These are phyloP conservation scores for Amauroascus verrucosus DNA, from an alignment of 2,329 filamentous ascomycete genomes.

Conservation along the genomic window DNA sequence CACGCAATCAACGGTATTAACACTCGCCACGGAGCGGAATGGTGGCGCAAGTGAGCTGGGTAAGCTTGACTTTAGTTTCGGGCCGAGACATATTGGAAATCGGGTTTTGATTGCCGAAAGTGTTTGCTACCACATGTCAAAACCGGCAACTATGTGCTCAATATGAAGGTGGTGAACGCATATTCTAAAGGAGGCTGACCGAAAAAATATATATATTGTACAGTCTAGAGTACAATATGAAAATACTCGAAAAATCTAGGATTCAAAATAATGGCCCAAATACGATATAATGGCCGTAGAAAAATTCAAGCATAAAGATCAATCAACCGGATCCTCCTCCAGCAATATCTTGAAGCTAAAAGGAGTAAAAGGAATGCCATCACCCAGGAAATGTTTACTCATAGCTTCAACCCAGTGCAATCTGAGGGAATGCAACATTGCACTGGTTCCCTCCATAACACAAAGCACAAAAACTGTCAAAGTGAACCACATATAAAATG, in stretches of 20 bases:
- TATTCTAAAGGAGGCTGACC: background rate
- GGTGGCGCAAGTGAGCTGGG: background rate
- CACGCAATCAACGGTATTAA: no score
- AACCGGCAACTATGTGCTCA: background rate
- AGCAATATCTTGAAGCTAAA: conserved; percentile 78
- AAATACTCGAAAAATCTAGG: background rate
- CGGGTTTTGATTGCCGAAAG: background rate
- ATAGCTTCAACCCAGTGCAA: conserved; percentile 96
- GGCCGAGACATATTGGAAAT: background rate
- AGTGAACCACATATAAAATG: conserved; percentile 84
- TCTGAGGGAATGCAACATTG: conserved; percentile 86
- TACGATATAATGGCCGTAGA: background rate
- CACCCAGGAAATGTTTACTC: conserved; percentile 93
- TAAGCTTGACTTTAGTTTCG: background rate
- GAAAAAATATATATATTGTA: background rate
- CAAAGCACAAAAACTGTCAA: conserved; percentile 72
- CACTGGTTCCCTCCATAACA: conserved; percentile 91
- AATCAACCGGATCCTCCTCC: conserved; percentile 60
- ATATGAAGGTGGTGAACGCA: background rate
- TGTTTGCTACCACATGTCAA: background rate
- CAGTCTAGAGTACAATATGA: background rate
- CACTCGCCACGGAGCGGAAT: background rate
- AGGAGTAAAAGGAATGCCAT: conserved; percentile 74
- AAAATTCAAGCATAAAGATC: conserved; percentile 10
- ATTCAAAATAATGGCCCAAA: background rate